Evolutionary conservation across 2,329 filamentous ascomycete species (phyloP).

Genomic region (Venturia asperata): DNA sequence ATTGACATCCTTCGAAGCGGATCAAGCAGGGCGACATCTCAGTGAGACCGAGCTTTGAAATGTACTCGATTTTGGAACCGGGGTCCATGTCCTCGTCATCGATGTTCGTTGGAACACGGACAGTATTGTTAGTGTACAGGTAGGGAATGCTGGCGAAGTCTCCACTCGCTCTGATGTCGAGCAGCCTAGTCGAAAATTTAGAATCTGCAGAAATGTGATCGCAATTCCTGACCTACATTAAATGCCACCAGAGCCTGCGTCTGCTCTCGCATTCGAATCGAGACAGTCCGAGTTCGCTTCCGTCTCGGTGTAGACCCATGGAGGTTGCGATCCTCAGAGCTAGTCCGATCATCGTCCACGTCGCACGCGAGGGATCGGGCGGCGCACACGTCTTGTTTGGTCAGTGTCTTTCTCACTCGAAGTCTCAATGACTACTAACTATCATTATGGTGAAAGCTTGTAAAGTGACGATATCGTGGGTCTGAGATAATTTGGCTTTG

Average conservation of each 20-base stretch:
- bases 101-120: conserved; percentile 26
- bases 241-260: conserved; percentile 28
- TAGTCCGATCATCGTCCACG: conserved; percentile 28
- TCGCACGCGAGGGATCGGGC: background rate
- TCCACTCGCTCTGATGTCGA: conserved; percentile 27
- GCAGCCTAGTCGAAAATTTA: conserved; percentile 15
- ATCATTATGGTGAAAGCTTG: conserved; percentile 8
- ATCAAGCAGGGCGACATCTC: conserved; percentile 26
- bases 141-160: conserved; percentile 29
- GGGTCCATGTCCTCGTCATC: conserved; percentile 28
- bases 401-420: too few species aligned
- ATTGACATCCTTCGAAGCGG: conserved; percentile 11
- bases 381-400: background rate
- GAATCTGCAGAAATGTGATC: too few species aligned
- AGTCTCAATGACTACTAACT: too few species aligned
- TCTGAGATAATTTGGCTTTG: background rate
- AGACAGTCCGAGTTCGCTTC: conserved; percentile 20
- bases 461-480: background rate
- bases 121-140: conserved; percentile 24
- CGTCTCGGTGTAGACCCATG: conserved; percentile 28
- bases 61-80: conserved; percentile 19
- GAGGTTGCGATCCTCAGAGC: conserved; percentile 30
- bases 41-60: conserved; percentile 22
- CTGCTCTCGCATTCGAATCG: conserved; percentile 28
- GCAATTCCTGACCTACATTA: conserved; percentile 21